Base-by-base conservation (phyloP, 805 yeast species). In the Candida nitratophila region DNA sequence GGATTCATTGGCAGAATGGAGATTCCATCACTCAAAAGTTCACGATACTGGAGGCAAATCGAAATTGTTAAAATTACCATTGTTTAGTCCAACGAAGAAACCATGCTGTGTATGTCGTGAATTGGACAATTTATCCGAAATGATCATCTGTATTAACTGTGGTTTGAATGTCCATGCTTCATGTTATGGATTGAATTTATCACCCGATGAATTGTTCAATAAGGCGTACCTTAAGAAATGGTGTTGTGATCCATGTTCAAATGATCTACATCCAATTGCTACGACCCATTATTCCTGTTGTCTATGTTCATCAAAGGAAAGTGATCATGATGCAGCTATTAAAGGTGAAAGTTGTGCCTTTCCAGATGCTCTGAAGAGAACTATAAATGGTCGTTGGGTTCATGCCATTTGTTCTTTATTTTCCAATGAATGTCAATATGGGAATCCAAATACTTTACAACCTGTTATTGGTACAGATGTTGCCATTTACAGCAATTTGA, bases 171-270 rank as follows among this genome's bases (percentile, higher is more conserved):
- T 82, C 2, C 96, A 89, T 58, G 67, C 75, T 3, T 60, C 73
- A 0, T 89, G 96, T 54, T 82, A 81, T 55, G 96, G 95, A 0
- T 57, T 72, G 8, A 41, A 44, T 3, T 22, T 57, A 11, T 34
- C 39, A n/a, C 46, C 42, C 36, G 26, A 43, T n/a, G 3, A 38
- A n/a, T 47, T 47, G 14, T 40, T 45, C 4, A 24, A 24, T 24
- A 24, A 7, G 27, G 51, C 46, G 17, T 72, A 68, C 9, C 50
- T 59, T 3, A 66, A 56, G 30, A 73, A 72, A 44, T 88, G 96
- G 96, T 64, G 71, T 22, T 89, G 96, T 64, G 95, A 87, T 52
- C 70, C 80, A 1, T 89, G 96, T 57, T 69, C 79, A 4, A 86
- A 87, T 55, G 83, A 80, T 40, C 58, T 78, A 42, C 75, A 77